A percentile compares a stretch with the other conserved stretches of the same genome.
Conservation (phyloP, 2,329 filamentous ascomycete genomes). For the Colletotrichum neosansevieriae region DNA sequence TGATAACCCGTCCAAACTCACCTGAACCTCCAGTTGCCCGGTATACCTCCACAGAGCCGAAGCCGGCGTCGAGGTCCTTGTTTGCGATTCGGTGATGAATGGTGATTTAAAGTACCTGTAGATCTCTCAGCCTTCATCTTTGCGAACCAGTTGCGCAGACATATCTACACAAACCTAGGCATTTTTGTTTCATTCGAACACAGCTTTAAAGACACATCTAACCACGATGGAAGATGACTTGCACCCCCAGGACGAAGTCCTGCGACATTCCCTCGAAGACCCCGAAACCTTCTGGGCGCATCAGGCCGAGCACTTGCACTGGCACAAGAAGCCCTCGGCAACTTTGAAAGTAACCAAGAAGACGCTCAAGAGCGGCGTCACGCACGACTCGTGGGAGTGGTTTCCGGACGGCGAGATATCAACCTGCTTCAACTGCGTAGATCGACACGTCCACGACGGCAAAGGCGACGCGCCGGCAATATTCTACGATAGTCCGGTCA, state of each 20-base stretch:
- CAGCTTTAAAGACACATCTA: background rate
- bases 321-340: conserved; percentile 80
- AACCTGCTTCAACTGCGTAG: conserved; percentile 91
- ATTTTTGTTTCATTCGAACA: background rate
- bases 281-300: conserved; percentile 81
- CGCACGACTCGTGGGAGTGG: conserved; percentile 87
- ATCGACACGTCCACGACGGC: conserved; percentile 87
- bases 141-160: background rate
- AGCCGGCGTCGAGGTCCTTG: background rate
- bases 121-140: background rate
- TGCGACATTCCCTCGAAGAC: conserved; percentile 71
- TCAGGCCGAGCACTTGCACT: conserved; percentile 81
- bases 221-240: conserved; percentile 41
- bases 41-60: conserved; percentile 14
- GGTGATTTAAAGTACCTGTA: background rate
- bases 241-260: conserved; percentile 64
- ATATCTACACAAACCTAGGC: background rate
- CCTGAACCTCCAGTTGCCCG: conserved; percentile 20
- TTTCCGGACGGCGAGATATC: conserved; percentile 90
- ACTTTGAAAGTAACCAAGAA: conserved; percentile 73
- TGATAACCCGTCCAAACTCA: conserved; percentile 7
- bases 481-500: conserved; percentile 90
- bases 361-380: conserved; percentile 69
- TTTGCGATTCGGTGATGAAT: background rate
- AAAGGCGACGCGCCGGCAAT: conserved; percentile 81